Evolutionary conservation across 2,329 filamentous ascomycete species (phyloP), one percentile per base, ranked within the genome.

Genomic region (Paramyrothecium sp.): DNA sequence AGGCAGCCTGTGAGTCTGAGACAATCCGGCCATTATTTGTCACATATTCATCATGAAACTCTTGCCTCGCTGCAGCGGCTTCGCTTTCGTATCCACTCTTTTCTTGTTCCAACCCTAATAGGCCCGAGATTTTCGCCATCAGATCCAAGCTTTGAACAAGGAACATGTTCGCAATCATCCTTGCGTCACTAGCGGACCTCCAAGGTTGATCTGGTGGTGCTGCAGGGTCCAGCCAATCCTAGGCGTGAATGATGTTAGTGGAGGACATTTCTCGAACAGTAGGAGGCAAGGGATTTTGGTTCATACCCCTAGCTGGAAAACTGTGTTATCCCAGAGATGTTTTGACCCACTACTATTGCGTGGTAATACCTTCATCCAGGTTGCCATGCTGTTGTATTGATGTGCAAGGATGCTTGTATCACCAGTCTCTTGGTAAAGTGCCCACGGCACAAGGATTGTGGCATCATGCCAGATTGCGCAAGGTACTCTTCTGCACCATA

Each of bases 151-250:
- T 72, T 51, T 73, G 71, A 2, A 77, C 69, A 7, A 79, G 70
- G 61, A 77, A 79, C 8, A 75, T 75, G 57, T 80, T 75, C 1
- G 76, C 73, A 2, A 79, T 74, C 3, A 75, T 69, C 23, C 67
- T 65, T 1, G 68, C 63, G 50, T 72, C 65, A 1, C 76, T 79
- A 1, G 69, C 73, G 2, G 72, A 74, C 7, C 58, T 59, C 3
- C 67, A 71, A 0, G 78, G 70, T 4, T 70, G 58, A 7, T 73
- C 66, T 0, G 71, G 65, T 1, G 77, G 76, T 3, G 77, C 69
- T 22, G 69, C 66, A 0, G 77, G 77, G 57, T 78, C 77, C 1
- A 79, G 67, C 77, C 77, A 79, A 61, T 79, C 77, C 7, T 74
- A 44, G n/a, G 26, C 26, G 26, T 10, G 13, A 44, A 44, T 16